Base-by-base conservation (phyloP, 2,329 filamentous ascomycete genomes). In the Fusarium hostae region DNA sequence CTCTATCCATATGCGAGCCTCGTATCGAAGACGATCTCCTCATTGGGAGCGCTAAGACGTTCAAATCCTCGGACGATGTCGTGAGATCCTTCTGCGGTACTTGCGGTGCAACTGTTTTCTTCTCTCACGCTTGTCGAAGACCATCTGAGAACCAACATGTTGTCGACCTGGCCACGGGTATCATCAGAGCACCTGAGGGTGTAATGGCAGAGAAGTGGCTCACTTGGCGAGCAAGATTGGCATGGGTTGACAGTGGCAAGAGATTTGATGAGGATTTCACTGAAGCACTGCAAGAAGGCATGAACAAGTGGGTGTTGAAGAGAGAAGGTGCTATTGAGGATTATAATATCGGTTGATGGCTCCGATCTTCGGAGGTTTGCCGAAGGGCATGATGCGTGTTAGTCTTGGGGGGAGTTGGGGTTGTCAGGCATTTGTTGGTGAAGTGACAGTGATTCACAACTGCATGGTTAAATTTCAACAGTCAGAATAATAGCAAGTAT, bases 71-170 rank as follows among this genome's bases (percentile, higher is more conserved):
- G 2, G 72, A 78, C 15, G 78, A 76, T 1, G 81, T 82, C n/a
- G 61, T 78, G 28, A 79, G 84, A 18, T 81, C 80, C 1, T 87
- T 87, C 68, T 87, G 85, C 63, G 80, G 82, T 5, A 76, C 69
- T 4, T 87, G 85, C 52, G 84, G 85, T 5, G 84, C 85, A 5
- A 85, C 82, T 0, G 76, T 83, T 16, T 82, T 86, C 54, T 83
- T 75, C 51, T 74, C 76, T 7, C 66, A 68, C 28, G 77, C 77
- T 6, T 63, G 72, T 1, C 73, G 80, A 40, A 76, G 71, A 9
- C 76, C 77, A 12, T 70, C 69, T 4, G 78, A 77, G n/a, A 71
- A 78, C 28, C 74, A 78, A 61, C 76, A 79, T 43, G 61, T 86
- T 13, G 77, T 85, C 2, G 82, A 85, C 50, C 61, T 87, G 5